Evolutionary conservation across 768 basidiomycete genomes (phyloP), one percentile per base, ranked within the genome.

Genomic region (Rhizopogon salebrosus): DNA sequence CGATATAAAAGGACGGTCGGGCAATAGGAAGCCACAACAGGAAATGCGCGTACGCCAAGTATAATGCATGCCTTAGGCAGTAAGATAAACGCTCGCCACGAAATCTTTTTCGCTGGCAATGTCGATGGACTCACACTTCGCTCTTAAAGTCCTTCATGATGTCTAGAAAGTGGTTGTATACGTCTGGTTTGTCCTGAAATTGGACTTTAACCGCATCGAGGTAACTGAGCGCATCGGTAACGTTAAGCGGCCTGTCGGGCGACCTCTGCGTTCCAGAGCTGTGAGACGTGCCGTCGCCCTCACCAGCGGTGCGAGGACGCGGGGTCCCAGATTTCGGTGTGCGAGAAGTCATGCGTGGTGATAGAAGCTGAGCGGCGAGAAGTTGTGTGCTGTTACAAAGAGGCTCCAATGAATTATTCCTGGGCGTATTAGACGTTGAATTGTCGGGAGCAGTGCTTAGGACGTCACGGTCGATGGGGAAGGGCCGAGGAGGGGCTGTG

Each of bases 91-190:
- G 4, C 6, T 24, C 13, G 34, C 41, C 48, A 53, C 18, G 4
- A 31, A 23, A 50, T 38, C 27, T 39, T 51, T 50, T 40, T 26
- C 3, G 27, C 35, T 24, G 18, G 36, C 1, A 22, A n/a, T n/a
- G 37, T 45, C 22, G 2, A 18, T 11, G 27, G 10, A 80, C 91
- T 74, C 69, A 93, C 90, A 73, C 75, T 72, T 95, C 92, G 63
- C 92, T 92, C 75, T 99, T 99, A 71, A 99, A 99, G 67, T 98
- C 95, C 76, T 98, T 98, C 97, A 97, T 97, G 65, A 97, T 95
- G 68, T 95, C 92, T 70, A 95, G 70, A 65, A 94, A 93, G 58
- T 87, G 80, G 67, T 97, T 95, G 77, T 97, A 97, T 24, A 95
- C 92, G 62, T 94, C 91, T 18, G 93, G 93, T 67, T 85, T 84